Evolutionary conservation across 805 yeast genomes (phyloP), one percentile per base, ranked within the genome.

Genomic region (Sungouiozyma intestinalis): DNA sequence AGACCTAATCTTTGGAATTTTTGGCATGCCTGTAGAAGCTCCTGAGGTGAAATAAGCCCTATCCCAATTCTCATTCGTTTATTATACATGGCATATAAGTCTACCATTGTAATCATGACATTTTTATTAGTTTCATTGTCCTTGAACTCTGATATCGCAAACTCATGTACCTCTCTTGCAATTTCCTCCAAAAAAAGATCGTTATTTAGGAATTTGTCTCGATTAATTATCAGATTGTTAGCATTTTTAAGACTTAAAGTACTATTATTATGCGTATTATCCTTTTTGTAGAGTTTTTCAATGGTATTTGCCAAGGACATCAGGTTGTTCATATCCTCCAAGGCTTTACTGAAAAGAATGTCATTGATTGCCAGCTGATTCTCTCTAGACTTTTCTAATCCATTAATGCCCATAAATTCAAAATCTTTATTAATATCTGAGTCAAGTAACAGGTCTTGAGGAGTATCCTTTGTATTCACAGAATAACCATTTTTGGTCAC

Each of bases 301-400:
- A 88, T 71, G 45, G 86, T 88, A 48, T 75, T 75, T 2, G 88
- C 94, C 50, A 83, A 74, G n/a, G 76, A 70, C 79, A 85, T 80
- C 40, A 87, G 65, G 36, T 79, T 79, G 46, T 82, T 80, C 37
- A 88, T 63, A 58, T 86, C 96, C 35, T 77, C 80, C 33, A 88
- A 62, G 0, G 96, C 86, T 35, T 72, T 72, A 31, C 74, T 73
- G 43, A 88, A 63, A 1, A 87, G 68, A 15, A 68, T 56, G 38
- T 81, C 81, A 50, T 79, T 82, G 36, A 73, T 73, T 41, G 69
- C 65, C 9, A 81, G 66, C 46, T 73, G 72, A 35, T 67, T 63
- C 40, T 74, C 79, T 40, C 79, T 76, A 13, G 69, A 60, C 33
- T 67, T 68, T 50, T 85, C 81, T 11, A 87, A 65, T 1, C 84